These are phyloP conservation scores for Phoma sp. DNA, from an alignment of 2,329 filamentous ascomycete species.

Conservation along the genomic window DNA sequence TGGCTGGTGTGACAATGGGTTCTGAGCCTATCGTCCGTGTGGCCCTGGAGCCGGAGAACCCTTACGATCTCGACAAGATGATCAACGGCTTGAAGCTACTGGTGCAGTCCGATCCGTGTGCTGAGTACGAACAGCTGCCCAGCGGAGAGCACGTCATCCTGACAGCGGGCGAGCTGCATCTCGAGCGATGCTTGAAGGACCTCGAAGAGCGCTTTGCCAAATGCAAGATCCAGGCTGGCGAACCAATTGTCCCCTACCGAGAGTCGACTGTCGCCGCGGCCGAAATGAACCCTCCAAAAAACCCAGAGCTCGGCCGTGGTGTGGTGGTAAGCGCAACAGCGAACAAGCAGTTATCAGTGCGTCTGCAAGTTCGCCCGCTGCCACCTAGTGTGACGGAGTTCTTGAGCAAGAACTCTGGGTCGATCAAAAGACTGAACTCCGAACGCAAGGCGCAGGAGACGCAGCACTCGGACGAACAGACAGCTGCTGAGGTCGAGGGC, in stretches of 20 bases:
- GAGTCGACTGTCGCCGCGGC: conserved; percentile 87
- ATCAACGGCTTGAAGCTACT: conserved; percentile 84
- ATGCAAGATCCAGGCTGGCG: conserved; percentile 93
- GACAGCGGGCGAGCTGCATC: conserved; percentile 91
- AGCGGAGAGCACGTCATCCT: conserved; percentile 95
- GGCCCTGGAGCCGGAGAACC: conserved; percentile 90
- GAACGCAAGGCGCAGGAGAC: conserved; percentile 64
- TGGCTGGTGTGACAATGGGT: conserved; percentile 82
- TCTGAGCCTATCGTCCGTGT: conserved; percentile 94
- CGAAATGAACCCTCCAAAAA: conserved; percentile 89
- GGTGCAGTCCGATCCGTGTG: conserved; percentile 94
- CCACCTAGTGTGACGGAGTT: conserved; percentile 83
- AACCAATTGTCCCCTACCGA: conserved; percentile 92
- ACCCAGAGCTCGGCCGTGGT: conserved; percentile 85
- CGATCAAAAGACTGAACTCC: conserved; percentile 80
- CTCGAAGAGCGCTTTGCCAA: conserved; percentile 89
- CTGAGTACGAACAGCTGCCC: conserved; percentile 89
- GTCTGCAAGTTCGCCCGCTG: conserved; percentile 78
- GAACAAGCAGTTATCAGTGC: conserved; percentile 84
- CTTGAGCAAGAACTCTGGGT: conserved; percentile 76
- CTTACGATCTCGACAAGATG: conserved; percentile 92
- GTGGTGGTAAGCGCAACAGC: conserved; percentile 76
- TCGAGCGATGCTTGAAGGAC: conserved; percentile 93
- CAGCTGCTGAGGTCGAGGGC: conserved; percentile 51
- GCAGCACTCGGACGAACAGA: conserved; percentile 45